Evolutionary conservation across 495 filamentous ascomycete species (phyloP).

Genomic region (Chaetomium tenue): DNA sequence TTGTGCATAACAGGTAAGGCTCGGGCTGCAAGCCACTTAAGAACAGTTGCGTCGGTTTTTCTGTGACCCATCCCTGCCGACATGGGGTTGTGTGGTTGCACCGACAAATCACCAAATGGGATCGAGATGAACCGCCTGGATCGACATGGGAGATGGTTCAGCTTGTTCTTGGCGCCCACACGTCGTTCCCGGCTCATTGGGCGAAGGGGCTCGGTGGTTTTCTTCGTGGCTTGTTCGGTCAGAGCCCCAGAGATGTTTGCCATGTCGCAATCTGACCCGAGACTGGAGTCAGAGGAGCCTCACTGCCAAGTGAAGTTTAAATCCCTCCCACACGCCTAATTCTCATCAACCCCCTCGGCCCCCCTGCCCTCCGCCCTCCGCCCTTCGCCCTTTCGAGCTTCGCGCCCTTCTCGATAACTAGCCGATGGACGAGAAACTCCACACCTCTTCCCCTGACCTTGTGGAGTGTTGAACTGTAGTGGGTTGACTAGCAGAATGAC

Average conservation of each 20-base stretch:
- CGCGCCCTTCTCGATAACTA: too few species aligned
- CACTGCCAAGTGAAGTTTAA: constrained; percentile 2
- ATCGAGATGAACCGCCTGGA: neutral
- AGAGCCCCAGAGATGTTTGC: neutral
- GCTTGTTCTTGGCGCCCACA: neutral
- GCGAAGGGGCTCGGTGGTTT: neutral
- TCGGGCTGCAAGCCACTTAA: neutral
- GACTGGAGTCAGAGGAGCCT: neutral
- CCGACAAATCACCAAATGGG: constrained; percentile 2
- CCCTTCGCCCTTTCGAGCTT: neutral
- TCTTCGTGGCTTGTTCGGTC: neutral
- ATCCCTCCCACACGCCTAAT: neutral
- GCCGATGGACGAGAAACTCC: neutral
- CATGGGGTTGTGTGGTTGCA: neutral
- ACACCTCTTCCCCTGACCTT: neutral
- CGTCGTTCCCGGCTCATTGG: neutral
- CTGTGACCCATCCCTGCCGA: neutral
- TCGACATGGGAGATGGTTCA: neutral
- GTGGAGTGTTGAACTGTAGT: neutral
- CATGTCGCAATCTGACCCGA: too few species aligned
- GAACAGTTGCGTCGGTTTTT: neutral
- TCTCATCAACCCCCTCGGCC: neutral
- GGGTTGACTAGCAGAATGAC: neutral
- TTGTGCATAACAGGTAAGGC: neutral
- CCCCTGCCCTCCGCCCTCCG: neutral